Evolutionary conservation across 2,329 filamentous ascomycete species (phyloP).

Genomic region (Phyllosticta citribraziliensis): DNA sequence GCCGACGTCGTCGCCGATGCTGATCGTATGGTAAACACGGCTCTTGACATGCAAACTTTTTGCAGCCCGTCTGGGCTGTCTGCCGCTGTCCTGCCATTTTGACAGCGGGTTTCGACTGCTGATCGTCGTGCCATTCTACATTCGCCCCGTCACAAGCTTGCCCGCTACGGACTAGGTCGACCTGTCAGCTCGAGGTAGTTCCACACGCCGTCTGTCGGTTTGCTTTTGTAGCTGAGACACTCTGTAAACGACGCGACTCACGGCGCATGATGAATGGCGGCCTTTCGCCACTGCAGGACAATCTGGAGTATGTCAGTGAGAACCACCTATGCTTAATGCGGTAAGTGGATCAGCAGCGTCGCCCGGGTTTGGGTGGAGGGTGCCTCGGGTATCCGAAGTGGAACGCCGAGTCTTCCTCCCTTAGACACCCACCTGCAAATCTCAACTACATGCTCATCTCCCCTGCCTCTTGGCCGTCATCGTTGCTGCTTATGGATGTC

Average conservation of each 20-base stretch:
- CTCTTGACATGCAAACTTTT: too few species aligned
- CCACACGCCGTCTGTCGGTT: background rate
- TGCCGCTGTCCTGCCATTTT: background rate
- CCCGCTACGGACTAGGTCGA: background rate
- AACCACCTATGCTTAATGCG: background rate
- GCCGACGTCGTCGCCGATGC: background rate
- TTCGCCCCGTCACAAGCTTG: background rate
- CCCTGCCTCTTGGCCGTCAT: too few species aligned
- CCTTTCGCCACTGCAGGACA: background rate
- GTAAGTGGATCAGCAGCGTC: background rate
- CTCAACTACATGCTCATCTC: too few species aligned
- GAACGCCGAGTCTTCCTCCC: background rate
- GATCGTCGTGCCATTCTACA: background rate
- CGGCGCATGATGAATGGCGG: background rate
- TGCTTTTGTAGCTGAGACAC: background rate
- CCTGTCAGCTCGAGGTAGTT: background rate
- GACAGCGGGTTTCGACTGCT: background rate
- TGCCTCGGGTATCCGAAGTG: background rate
- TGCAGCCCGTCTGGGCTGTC: background rate
- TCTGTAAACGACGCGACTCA: background rate
- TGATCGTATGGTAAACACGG: background rate
- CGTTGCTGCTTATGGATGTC: too few species aligned
- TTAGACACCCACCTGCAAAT: too few species aligned
- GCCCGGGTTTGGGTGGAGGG: background rate
- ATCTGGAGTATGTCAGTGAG: background rate